A percentile compares a stretch with the other conserved stretches of the same genome.
Evolutionary conservation across 306 rosid species (phyloP).

Genomic region (Luffa acutangula): DNA sequence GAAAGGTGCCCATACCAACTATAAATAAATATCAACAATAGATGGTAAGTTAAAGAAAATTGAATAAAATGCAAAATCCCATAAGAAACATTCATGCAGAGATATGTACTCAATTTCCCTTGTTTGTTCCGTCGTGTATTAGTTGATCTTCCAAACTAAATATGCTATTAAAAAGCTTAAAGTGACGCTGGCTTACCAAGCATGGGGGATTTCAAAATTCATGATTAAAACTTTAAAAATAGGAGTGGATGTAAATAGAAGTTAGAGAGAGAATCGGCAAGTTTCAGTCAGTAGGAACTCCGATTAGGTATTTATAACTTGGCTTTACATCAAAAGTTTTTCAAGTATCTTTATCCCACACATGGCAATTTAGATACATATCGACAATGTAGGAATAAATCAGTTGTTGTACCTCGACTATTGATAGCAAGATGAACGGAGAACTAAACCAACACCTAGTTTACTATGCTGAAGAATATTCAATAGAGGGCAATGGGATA

Average conservation of each 20-base stretch:
- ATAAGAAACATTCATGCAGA: not conserved
- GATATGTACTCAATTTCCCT: not conserved
- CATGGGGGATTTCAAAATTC: not conserved
- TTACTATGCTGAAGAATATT: slow-evolving; percentile 11
- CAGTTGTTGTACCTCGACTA: not conserved
- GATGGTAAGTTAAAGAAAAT: not conserved
- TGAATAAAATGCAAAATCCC: not conserved
- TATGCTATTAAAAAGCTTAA: not conserved
- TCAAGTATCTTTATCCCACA: not conserved
- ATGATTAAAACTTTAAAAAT: not conserved
- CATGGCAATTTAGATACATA: not conserved
- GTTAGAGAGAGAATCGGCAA: not conserved
- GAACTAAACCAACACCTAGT: not conserved
- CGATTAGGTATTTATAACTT: not conserved
- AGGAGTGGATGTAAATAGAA: not conserved
- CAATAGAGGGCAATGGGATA: slow-evolving; percentile 12
- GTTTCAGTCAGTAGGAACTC: not conserved
- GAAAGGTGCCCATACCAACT: slow-evolving; percentile 97
- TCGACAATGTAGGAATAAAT: not conserved
- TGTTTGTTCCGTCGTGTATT: not conserved
- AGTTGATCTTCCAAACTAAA: not conserved
- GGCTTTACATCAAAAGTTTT: not conserved
- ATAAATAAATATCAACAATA: slow-evolving; percentile 16
- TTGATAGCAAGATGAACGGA: not conserved
- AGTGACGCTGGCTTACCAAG: not conserved